Conservation (phyloP, 2,329 filamentous ascomycete species). For the Fusarium albidum region DNA sequence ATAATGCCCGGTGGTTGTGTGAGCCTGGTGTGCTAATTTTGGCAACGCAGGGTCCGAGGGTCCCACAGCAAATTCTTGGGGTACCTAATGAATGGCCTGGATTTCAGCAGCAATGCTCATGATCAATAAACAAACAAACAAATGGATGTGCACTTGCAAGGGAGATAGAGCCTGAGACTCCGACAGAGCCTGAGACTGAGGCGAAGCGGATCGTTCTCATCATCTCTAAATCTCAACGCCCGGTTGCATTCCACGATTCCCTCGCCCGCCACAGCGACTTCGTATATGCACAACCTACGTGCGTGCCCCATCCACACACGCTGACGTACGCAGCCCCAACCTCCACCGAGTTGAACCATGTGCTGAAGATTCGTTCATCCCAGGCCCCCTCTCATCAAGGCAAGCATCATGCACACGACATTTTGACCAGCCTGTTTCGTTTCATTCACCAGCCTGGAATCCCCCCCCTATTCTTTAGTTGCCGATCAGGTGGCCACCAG, state of each 20-base stretch:
- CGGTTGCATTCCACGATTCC: background rate
- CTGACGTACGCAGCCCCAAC: conserved; percentile 3
- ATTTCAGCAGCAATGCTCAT: no score
- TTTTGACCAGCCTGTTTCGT: background rate
- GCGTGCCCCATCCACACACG: background rate
- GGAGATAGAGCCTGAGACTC: no score
- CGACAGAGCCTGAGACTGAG: no score
- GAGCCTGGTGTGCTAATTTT: conserved; percentile 4
- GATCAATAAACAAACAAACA: no score
- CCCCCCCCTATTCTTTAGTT: background rate
- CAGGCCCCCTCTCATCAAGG: background rate
- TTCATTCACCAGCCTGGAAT: background rate
- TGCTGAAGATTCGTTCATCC: background rate
- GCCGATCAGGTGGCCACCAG: conserved; percentile 6
- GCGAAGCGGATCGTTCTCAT: no score
- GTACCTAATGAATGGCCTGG: background rate
- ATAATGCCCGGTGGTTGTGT: no score
- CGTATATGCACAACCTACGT: conserved; percentile 9
- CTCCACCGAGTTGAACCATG: background rate
- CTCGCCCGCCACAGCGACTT: background rate
- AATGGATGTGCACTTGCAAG: no score
- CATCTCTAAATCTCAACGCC: no score
- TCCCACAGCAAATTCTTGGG: background rate
- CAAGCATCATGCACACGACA: conserved; percentile 9
- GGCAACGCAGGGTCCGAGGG: background rate